A percentile compares a stretch with the other conserved stretches of the same genome.
Evolutionary conservation across 2,329 filamentous ascomycete species (phyloP).

Genomic region (Verticillium zaregamsianum): DNA sequence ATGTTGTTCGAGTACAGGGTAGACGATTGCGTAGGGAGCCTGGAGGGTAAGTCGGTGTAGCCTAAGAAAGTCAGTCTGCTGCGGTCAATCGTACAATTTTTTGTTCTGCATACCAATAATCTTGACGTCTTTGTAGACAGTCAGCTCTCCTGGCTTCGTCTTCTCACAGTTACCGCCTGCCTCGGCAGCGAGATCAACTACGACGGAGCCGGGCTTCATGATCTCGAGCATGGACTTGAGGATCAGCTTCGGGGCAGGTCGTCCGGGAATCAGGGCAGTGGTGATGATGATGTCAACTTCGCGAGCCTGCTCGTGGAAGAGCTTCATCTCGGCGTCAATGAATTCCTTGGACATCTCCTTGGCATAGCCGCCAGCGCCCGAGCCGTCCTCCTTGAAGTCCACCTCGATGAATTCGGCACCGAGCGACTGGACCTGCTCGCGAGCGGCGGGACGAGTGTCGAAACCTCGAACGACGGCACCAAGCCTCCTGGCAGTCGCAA

Average conservation of each 20-base stretch:
- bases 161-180: constrained; percentile 85
- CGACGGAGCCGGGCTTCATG: constrained; percentile 86
- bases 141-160: constrained; percentile 68
- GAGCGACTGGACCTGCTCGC: constrained; percentile 85
- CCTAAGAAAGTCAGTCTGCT: constrained; percentile 31
- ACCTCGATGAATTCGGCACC: constrained; percentile 90
- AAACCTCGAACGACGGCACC: constrained; percentile 88
- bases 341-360: constrained; percentile 96
- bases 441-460: constrained; percentile 81
- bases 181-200: constrained; percentile 85
- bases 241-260: constrained; percentile 77
- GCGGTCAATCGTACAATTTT: neutral
- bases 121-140: constrained; percentile 72
- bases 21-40: constrained; percentile 82
- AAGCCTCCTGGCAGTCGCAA: constrained; percentile 79
- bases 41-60: constrained; percentile 83
- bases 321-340: constrained; percentile 87
- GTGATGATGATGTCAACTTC: constrained; percentile 93
- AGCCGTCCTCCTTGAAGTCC: constrained; percentile 77
- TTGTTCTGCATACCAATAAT: constrained; percentile 61
- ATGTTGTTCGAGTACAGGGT: constrained; percentile 94
- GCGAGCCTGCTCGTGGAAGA: constrained; percentile 81
- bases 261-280: constrained; percentile 85
- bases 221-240: constrained; percentile 73
- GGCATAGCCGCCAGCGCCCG: constrained; percentile 80